A percentile compares a stretch with the other conserved stretches of the same genome.
Conservation (phyloP, 1,284 basidiomycete genomes). For the Cryptococcus depauperatus region DNA sequence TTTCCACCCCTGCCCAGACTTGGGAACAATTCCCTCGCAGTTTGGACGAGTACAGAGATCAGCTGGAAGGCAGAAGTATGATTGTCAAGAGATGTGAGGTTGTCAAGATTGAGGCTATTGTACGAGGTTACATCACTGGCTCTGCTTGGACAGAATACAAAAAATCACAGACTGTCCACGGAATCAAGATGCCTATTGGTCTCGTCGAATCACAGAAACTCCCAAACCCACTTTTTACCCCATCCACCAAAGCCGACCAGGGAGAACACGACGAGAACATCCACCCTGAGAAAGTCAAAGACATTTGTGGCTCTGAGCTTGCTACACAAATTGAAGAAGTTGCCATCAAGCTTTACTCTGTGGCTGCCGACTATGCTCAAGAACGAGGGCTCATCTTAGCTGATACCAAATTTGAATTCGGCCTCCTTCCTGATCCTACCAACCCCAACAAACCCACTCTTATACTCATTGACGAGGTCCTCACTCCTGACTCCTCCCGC, state of each 20-base stretch:
- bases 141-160: conserved; percentile 95
- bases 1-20: conserved; percentile 47
- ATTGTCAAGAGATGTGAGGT: conserved; percentile 85
- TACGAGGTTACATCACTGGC: conserved; percentile 90
- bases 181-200: conserved; percentile 65
- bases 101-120: conserved; percentile 92
- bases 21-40: conserved; percentile 64
- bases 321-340: conserved; percentile 43
- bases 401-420: conserved; percentile 89
- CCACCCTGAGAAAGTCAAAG: conserved; percentile 64
- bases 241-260: conserved; percentile 93
- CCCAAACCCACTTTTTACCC: conserved; percentile 81
- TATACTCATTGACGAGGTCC: conserved; percentile 88
- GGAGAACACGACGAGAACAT: conserved; percentile 97
- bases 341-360: conserved; percentile 45
- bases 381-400: conserved; percentile 86
- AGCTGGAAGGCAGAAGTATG: conserved; percentile 80
- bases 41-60: conserved; percentile 52
- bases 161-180: conserved; percentile 79
- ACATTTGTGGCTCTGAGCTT: conserved; percentile 45
- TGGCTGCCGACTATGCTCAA: conserved; percentile 69
- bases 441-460: conserved; percentile 49
- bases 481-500: conserved; percentile 94
- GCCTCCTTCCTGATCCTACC: conserved; percentile 49
- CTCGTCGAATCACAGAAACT: conserved; percentile 80